phyloP scores from a whole-genome alignment of 2,329 filamentous ascomycete species.

The Neobulgaria alba region DNA sequence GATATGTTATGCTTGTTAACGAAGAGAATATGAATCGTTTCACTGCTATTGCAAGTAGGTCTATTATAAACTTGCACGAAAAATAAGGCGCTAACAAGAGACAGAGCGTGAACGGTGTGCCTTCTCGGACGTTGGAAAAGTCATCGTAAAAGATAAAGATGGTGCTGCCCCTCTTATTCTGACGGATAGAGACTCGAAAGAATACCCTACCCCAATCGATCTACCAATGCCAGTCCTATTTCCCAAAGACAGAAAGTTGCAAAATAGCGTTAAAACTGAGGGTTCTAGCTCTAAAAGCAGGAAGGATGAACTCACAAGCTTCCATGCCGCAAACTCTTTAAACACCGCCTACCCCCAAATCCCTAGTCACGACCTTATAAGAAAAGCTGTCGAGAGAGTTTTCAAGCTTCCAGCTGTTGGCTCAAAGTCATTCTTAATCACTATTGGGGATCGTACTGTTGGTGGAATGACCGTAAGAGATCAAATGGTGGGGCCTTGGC shows the following conservation, averaged over 20 bases:
- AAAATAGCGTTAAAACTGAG: constrained; percentile 62
- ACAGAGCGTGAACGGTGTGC: constrained; percentile 76
- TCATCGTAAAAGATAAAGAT: constrained; percentile 50
- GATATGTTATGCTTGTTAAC: constrained; percentile 87
- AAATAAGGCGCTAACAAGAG: too few relatives aligned
- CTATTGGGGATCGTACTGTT: constrained; percentile 87
- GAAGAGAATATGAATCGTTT: constrained; percentile 73
- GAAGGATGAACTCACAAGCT: constrained; percentile 57
- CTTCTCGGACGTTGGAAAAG: constrained; percentile 83
- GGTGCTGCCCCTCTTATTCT: constrained; percentile 69
- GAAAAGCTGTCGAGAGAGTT: constrained; percentile 69
- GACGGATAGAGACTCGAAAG: constrained; percentile 68
- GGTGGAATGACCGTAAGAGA: constrained; percentile 83
- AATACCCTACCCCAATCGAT: constrained; percentile 74
- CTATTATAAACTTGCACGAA: too few relatives aligned
- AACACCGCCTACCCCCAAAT: constrained; percentile 40
- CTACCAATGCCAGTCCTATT: constrained; percentile 84
- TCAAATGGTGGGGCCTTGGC: constrained; percentile 96
- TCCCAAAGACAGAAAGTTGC: constrained; percentile 77
- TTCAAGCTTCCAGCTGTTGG: constrained; percentile 81
- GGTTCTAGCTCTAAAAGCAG: too few relatives aligned
- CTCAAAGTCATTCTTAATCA: constrained; percentile 97
- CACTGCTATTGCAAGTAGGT: constrained; percentile 50
- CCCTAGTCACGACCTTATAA: constrained; percentile 34
- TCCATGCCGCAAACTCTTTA: constrained; percentile 61